These are phyloP conservation scores for Termitomyces sp. DNA, from an alignment of 768 basidiomycete species.

Conservation along the genomic window DNA sequence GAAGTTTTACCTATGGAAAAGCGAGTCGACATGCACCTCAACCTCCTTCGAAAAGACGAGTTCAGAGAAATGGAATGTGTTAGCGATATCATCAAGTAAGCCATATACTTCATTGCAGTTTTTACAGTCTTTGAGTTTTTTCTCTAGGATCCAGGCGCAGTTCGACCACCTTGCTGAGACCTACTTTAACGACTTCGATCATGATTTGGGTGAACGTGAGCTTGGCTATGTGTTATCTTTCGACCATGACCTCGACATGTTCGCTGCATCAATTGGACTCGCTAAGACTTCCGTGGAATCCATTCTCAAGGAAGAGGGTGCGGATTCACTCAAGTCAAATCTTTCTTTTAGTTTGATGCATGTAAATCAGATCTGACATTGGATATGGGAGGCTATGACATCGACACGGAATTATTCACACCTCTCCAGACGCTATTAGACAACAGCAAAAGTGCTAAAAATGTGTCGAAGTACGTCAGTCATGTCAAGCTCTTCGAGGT, in stretches of 20 bases:
- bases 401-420: constrained; percentile 70
- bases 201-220: constrained; percentile 87
- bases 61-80: constrained; percentile 94
- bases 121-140: background rate
- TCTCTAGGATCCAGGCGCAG: constrained; percentile 77
- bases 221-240: constrained; percentile 75
- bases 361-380: constrained; percentile 54
- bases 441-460: constrained; percentile 76
- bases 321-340: background rate
- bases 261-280: constrained; percentile 86
- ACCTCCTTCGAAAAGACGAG: constrained; percentile 78
- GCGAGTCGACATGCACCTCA: constrained; percentile 88
- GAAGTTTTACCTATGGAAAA: constrained; percentile 90
- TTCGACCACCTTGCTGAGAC: constrained; percentile 90
- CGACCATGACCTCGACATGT: constrained; percentile 91
- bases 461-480: constrained; percentile 65
- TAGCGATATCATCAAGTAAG: constrained; percentile 81
- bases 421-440: constrained; percentile 82
- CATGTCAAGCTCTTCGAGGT: background rate
- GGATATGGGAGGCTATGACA: constrained; percentile 70
- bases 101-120: constrained; percentile 4
- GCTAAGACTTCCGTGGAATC: constrained; percentile 80
- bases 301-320: constrained; percentile 75
- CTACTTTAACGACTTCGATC: constrained; percentile 77
- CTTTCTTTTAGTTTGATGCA: background rate